Conservation (phyloP, 1,284 basidiomycete species). For the Cryptococcus sp. region DNA sequence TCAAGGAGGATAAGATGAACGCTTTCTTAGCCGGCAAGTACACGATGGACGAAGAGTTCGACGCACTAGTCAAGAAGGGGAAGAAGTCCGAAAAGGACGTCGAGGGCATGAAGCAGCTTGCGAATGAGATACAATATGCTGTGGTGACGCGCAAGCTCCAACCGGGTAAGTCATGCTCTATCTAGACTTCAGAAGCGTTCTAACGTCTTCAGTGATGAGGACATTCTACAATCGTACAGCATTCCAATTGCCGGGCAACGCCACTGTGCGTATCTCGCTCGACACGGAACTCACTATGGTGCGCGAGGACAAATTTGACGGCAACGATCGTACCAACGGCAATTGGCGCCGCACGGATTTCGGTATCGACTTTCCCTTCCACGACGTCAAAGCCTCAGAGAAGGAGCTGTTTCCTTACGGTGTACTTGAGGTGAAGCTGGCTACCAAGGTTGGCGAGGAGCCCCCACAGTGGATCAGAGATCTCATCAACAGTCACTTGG, state of each 20-base stretch:
- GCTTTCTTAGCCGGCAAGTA: conserved; percentile 87
- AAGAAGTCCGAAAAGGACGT: conserved; percentile 94
- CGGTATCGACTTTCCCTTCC: conserved; percentile 89
- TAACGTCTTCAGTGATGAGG: conserved; percentile 78
- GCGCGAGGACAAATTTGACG: conserved; percentile 97
- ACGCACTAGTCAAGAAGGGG: conserved; percentile 81
- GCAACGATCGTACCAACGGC: conserved; percentile 68
- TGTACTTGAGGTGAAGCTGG: conserved; percentile 94
- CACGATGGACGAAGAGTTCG: conserved; percentile 92
- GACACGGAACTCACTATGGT: conserved; percentile 95
- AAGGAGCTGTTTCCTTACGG: conserved; percentile 91
- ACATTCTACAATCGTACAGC: conserved; percentile 99
- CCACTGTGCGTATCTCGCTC: conserved; percentile 94
- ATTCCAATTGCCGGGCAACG: conserved; percentile 97
- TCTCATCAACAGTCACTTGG: conserved; percentile 88
- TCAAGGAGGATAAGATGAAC: conserved; percentile 94
- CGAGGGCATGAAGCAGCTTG: conserved; percentile 92
- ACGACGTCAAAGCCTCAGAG: conserved; percentile 73
- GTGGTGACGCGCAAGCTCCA: conserved; percentile 78
- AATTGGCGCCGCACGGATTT: conserved; percentile 96
- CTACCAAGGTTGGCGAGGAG: conserved; percentile 94
- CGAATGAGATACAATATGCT: conserved; percentile 93
- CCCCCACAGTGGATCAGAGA: conserved; percentile 97
- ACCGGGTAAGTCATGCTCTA: conserved; percentile 63
- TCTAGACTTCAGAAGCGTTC: no score